phyloP scores from a whole-genome alignment of 495 filamentous ascomycete genomes.

The Neurospora sp. region DNA sequence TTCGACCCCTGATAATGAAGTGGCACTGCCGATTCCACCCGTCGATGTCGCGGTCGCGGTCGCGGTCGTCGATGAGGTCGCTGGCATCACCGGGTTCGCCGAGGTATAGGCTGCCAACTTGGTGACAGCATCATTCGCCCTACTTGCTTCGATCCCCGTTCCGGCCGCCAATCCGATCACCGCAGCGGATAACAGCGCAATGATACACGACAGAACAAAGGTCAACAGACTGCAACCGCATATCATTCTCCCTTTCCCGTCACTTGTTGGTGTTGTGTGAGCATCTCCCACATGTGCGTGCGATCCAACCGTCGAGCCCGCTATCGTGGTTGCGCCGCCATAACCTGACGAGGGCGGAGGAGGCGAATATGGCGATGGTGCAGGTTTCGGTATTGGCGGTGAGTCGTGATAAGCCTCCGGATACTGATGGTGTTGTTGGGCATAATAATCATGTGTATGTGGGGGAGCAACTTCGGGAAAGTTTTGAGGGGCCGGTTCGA shows the following conservation, averaged over 20 bases:
- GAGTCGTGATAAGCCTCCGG: background rate
- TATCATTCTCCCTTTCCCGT: conserved; percentile 7
- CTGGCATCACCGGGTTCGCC: conserved; percentile 1
- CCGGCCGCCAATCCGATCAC: conserved; percentile 35
- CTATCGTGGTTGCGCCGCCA: conserved; percentile 4
- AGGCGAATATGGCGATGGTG: background rate
- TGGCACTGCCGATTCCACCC: background rate
- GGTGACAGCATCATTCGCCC: conserved; percentile 26
- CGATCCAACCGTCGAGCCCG: background rate
- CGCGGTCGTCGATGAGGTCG: background rate
- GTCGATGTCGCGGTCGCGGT: conserved; percentile 17
- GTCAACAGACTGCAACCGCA: conserved; percentile 29
- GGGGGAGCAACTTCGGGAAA: conserved; percentile 27
- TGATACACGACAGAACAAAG: conserved; percentile 31
- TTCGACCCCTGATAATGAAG: conserved; percentile 7
- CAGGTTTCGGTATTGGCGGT: background rate
- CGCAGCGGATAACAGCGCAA: conserved; percentile 29
- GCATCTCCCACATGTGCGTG: background rate
- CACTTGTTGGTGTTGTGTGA: background rate
- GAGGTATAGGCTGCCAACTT: conserved; percentile 17
- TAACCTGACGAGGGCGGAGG: background rate
- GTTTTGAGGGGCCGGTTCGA: conserved; percentile 28
- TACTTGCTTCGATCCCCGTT: conserved; percentile 30
- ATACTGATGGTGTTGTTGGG: background rate
- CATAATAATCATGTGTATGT: conserved; percentile 1